Percentiles rank a stretch among this genome's conserved stretches.
Evolutionary conservation across 1,284 basidiomycete species (phyloP).

Genomic region (Neolentinus lepideus): DNA sequence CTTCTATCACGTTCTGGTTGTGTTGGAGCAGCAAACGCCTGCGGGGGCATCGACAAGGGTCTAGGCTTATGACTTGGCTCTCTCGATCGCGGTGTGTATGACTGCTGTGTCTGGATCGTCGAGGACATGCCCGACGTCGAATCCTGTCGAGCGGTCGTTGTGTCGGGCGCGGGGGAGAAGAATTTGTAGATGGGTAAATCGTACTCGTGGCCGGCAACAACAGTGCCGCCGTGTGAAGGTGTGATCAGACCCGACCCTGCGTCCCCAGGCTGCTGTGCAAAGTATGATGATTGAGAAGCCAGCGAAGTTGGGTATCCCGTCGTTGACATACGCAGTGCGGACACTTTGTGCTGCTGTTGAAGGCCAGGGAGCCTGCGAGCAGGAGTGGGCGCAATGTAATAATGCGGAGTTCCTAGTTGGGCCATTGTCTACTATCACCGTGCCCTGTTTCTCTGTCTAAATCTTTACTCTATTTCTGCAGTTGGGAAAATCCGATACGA

Average conservation of each 20-base stretch:
- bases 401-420: neutral
- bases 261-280: slow-evolving; percentile 22
- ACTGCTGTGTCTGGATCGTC: slow-evolving; percentile 11
- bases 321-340: slow-evolving; percentile 21
- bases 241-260: slow-evolving; percentile 32
- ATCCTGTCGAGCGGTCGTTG: slow-evolving; percentile 10
- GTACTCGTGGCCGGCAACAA: slow-evolving; percentile 51
- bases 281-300: slow-evolving; percentile 22
- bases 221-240: slow-evolving; percentile 48
- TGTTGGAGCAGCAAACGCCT: slow-evolving; percentile 31
- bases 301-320: slow-evolving; percentile 26
- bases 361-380: neutral
- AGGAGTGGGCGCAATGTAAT: neutral
- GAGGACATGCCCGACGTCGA: neutral
- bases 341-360: slow-evolving; percentile 1
- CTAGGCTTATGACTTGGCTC: slow-evolving; percentile 35
- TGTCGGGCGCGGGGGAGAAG: slow-evolving; percentile 10
- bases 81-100: slow-evolving; percentile 2
- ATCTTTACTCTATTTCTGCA: neutral
- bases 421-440: neutral
- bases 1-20: slow-evolving; percentile 20
- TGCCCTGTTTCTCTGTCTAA: neutral
- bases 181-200: slow-evolving; percentile 32
- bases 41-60: slow-evolving; percentile 65
- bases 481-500: neutral